A percentile compares a stretch with the other conserved stretches of the same genome.
These are phyloP conservation scores for Gamarada debralockiae DNA, from an alignment of 495 filamentous ascomycete genomes.

Conservation along the genomic window DNA sequence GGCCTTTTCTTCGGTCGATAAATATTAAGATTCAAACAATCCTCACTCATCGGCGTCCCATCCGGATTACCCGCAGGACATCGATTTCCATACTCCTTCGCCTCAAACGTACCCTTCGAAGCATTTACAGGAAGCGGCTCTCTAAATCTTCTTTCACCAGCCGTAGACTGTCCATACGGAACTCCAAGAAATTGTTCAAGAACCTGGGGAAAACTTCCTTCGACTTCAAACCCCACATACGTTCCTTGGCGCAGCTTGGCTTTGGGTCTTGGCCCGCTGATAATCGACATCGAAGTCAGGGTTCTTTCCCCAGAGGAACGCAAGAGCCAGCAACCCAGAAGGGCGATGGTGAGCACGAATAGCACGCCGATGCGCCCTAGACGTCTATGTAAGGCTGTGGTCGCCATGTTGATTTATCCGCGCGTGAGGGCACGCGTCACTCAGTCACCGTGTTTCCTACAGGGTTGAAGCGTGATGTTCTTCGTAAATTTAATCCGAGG, in stretches of 20 bases:
- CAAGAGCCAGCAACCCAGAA: not conserved
- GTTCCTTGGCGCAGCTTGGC: constrained; percentile 49
- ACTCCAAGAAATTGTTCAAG: constrained; percentile 58
- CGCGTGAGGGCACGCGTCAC: not conserved
- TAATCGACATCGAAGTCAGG: not conserved
- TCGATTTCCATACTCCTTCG: constrained; percentile 36
- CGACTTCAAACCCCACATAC: constrained; percentile 45
- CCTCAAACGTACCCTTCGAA: constrained; percentile 34
- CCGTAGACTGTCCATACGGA: constrained; percentile 54
- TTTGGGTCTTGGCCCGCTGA: constrained; percentile 22
- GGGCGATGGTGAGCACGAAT: not conserved
- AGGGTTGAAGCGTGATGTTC: no score
- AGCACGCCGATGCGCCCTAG: not conserved
- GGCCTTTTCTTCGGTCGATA: constrained; percentile 24
- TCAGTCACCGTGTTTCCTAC: no score
- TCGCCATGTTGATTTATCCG: not conserved
- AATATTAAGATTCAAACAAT: constrained; percentile 50
- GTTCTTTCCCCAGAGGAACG: not conserved
- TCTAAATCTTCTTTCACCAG: constrained; percentile 52
- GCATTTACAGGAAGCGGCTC: constrained; percentile 39
- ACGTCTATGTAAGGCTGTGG: not conserved
- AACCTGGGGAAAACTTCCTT: constrained; percentile 35
- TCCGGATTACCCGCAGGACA: constrained; percentile 34
- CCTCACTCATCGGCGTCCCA: constrained; percentile 33
- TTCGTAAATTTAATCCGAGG: no score